Percentiles rank a stretch among this genome's conserved stretches.
These are phyloP conservation scores for Teunomyces aglyptinius DNA, from an alignment of 805 yeast genomes.

Conservation along the genomic window DNA sequence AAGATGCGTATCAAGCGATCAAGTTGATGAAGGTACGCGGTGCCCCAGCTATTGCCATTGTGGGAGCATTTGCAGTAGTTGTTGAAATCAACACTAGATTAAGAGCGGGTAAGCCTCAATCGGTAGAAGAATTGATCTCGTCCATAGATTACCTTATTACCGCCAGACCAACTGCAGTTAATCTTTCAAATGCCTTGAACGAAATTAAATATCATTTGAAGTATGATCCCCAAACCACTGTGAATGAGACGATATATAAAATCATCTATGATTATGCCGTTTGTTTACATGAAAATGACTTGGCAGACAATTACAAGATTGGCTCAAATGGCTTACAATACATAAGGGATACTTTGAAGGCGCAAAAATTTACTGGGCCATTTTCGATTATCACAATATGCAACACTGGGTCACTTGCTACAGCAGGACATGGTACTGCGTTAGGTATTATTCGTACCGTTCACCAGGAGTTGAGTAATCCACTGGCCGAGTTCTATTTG, in stretches of 20 bases:
- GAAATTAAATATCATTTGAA: constrained; percentile 42
- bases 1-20: constrained; percentile 81
- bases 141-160: constrained; percentile 65
- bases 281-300: constrained; percentile 68
- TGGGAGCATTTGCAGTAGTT: constrained; percentile 80
- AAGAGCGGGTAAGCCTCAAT: constrained; percentile 13
- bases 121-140: constrained; percentile 33
- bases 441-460: constrained; percentile 85
- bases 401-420: constrained; percentile 95
- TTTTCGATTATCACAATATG: constrained; percentile 88
- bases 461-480: constrained; percentile 34
- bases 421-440: constrained; percentile 98
- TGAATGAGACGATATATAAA: constrained; percentile 23
- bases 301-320: constrained; percentile 70
- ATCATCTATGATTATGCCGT: constrained; percentile 46
- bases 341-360: constrained; percentile 45
- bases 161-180: constrained; percentile 95
- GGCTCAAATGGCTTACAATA: constrained; percentile 82
- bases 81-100: constrained; percentile 54
- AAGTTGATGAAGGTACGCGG: constrained; percentile 93
- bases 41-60: constrained; percentile 97
- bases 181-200: constrained; percentile 71
- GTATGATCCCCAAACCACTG: constrained; percentile 17
- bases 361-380: constrained; percentile 55
- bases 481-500: constrained; percentile 40